A percentile compares a stretch with the other conserved stretches of the same genome.
These are phyloP conservation scores for Cryptococcus sp. DNA, from an alignment of 1,284 basidiomycete species.

Conservation along the genomic window DNA sequence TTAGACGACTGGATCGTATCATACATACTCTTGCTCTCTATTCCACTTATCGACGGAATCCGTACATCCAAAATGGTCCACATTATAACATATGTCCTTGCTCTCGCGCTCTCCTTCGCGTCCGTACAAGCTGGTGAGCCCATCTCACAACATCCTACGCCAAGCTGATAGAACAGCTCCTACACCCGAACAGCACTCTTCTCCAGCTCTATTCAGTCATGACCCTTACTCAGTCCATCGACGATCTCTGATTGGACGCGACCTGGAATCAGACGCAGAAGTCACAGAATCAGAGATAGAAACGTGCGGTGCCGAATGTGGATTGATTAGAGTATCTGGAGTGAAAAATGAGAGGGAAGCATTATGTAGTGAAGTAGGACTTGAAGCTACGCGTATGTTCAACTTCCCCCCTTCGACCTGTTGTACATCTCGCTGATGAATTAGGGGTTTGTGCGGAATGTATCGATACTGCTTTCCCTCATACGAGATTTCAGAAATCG, in stretches of 20 bases:
- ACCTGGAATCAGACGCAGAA: not conserved
- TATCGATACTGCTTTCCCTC: slow-evolving; percentile 31
- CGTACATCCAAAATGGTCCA: no score
- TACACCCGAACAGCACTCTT: not conserved
- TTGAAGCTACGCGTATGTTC: slow-evolving; percentile 28
- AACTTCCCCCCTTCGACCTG: not conserved
- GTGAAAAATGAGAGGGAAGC: slow-evolving; percentile 27
- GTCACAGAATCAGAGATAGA: not conserved
- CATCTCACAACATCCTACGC: not conserved
- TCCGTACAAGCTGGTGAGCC: not conserved
- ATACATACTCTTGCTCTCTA: no score
- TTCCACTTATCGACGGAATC: no score
- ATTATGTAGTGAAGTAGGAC: slow-evolving; percentile 20
- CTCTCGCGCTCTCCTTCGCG: not conserved
- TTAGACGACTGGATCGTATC: no score
- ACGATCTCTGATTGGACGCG: not conserved
- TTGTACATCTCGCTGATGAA: not conserved
- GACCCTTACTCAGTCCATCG: slow-evolving; percentile 22
- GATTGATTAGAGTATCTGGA: slow-evolving; percentile 17
- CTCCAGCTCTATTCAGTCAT: slow-evolving; percentile 15
- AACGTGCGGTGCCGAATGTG: not conserved
- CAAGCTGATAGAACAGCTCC: not conserved
- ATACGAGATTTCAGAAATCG: slow-evolving; percentile 25
- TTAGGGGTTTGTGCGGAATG: slow-evolving; percentile 29
- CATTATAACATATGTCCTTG: not conserved